phyloP scores from a whole-genome alignment of 805 yeast species.

The Hanseniaspora nectarophila region DNA sequence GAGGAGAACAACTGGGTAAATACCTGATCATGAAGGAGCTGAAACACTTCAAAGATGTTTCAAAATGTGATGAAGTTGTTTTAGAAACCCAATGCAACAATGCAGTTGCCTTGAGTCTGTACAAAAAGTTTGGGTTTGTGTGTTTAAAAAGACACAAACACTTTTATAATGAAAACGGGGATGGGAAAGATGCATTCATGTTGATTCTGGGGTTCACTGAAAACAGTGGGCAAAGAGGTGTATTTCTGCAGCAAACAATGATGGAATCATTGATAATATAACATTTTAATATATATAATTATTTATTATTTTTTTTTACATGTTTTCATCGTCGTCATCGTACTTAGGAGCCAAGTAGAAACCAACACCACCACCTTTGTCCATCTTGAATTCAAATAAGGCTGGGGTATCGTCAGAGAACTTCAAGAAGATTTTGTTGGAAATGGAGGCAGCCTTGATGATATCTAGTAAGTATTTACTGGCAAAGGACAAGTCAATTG shows the following conservation, averaged over 20 bases:
- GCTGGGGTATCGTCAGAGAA: conserved; percentile 89
- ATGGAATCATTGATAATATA: neutral
- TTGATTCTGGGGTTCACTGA: conserved; percentile 69
- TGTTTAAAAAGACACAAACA: conserved; percentile 69
- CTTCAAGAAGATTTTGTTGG: conserved; percentile 67
- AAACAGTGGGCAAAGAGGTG: conserved; percentile 42
- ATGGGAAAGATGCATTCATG: conserved; percentile 71
- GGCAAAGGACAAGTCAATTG: conserved; percentile 83
- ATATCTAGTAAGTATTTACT: conserved; percentile 82
- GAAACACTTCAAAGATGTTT: conserved; percentile 48
- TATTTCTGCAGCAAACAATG: conserved; percentile 29
- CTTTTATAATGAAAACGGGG: conserved; percentile 54
- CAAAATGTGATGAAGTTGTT: conserved; percentile 76
- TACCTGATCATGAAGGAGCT: conserved; percentile 46
- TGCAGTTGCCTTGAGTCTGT: conserved; percentile 51
- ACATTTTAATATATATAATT: neutral
- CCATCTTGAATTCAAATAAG: conserved; percentile 74
- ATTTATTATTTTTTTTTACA: neutral
- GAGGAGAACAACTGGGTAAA: conserved; percentile 79
- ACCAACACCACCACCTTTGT: conserved; percentile 78
- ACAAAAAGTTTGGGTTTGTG: conserved; percentile 66
- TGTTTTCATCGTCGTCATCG: conserved; percentile 59
- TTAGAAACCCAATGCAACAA: conserved; percentile 86
- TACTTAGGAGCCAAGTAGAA: conserved; percentile 97
- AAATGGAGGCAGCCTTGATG: conserved; percentile 75